Evolutionary conservation across 208 protist species (phyloP).

Genomic region (Crithidia mellificae): DNA sequence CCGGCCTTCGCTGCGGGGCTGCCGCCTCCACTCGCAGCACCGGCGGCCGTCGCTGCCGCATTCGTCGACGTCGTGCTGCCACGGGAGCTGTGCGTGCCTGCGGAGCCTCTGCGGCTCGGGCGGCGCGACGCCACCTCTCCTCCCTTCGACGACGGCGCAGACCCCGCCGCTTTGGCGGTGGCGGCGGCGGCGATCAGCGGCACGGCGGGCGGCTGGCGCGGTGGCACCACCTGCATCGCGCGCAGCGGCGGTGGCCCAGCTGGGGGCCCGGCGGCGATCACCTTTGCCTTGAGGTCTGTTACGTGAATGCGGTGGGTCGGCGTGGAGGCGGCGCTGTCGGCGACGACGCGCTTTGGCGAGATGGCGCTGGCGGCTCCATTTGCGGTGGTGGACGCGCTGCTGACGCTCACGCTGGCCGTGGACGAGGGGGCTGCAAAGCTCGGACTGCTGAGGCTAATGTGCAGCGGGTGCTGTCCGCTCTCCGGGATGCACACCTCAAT

Average conservation of each 20-base stretch:
- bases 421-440: neutral
- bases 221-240: neutral
- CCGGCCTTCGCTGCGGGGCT: neutral
- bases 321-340: neutral
- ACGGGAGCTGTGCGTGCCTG: neutral
- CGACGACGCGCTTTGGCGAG: neutral
- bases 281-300: neutral
- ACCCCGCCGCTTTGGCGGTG: neutral
- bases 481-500: conserved; percentile 13
- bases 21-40: too few species aligned
- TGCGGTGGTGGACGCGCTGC: neutral
- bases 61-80: too few species aligned
- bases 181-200: neutral
- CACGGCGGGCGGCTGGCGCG: neutral
- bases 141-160: neutral
- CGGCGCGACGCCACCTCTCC: neutral
- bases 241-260: neutral
- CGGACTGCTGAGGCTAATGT: neutral
- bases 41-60: too few species aligned
- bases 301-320: conserved; percentile 5
- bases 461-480: neutral
- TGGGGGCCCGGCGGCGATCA: neutral
- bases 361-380: neutral
- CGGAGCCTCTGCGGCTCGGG: neutral
- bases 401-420: neutral